A percentile compares a stretch with the other conserved stretches of the same genome.
Evolutionary conservation across 176 grass and related monocot genomes (phyloP).

Genomic region (Zoysia pacifica): DNA sequence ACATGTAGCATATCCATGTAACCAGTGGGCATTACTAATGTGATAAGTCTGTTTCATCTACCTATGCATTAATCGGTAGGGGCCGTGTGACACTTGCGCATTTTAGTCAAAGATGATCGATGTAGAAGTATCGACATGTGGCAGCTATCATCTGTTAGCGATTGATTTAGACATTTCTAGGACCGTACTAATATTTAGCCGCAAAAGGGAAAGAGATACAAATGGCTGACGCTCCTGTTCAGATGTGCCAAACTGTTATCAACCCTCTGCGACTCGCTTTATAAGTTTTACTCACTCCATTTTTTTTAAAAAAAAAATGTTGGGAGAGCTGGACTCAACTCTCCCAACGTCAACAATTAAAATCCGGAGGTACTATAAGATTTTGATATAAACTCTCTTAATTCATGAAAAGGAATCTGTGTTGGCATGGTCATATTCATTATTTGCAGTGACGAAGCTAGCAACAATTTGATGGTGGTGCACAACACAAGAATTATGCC

Average conservation of each 20-base stretch:
- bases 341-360: no score
- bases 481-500: no score
- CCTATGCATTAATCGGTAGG: background rate
- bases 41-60: background rate
- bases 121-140: background rate
- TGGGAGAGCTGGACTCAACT: no score
- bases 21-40: background rate
- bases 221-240: background rate
- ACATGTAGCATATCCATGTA: background rate
- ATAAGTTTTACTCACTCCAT: background rate
- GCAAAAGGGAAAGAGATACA: background rate
- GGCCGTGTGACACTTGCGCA: background rate
- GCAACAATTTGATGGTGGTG: no score
- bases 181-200: background rate
- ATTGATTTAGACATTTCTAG: constrained; percentile 4
- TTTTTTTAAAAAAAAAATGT: no score
- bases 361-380: no score
- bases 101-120: background rate
- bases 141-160: background rate
- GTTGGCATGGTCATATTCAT: no score
- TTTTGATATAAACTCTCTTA: no score
- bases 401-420: background rate
- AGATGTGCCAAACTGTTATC: background rate
- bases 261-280: background rate
- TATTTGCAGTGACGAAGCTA: no score